Evolutionary conservation across 139 green algal species (phyloP).

Genomic region (Picochlorum sp.): DNA sequence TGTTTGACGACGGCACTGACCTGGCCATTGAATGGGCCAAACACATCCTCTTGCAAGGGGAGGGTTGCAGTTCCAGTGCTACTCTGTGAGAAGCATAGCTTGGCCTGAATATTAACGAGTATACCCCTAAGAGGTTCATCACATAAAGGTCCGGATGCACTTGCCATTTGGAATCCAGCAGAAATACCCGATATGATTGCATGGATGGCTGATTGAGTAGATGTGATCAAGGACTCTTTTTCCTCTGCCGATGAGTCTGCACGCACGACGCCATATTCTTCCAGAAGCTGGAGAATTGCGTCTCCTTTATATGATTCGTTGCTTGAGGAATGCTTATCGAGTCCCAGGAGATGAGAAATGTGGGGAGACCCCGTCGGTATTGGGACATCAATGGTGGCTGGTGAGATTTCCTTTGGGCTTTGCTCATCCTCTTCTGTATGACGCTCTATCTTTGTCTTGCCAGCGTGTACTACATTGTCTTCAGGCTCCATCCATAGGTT

Average conservation of each 20-base stretch:
- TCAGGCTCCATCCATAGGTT: too few species aligned
- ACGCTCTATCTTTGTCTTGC: background rate
- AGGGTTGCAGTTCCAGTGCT: background rate
- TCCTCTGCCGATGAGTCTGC: background rate
- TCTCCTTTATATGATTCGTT: background rate
- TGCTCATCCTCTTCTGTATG: background rate
- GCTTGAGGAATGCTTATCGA: background rate
- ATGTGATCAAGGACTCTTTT: background rate
- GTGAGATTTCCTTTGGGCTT: background rate
- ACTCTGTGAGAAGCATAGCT: conserved; percentile 20
- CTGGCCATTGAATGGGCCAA: conserved; percentile 75
- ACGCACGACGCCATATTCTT: background rate
- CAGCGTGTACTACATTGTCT: too few species aligned
- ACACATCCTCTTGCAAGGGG: conserved; percentile 67
- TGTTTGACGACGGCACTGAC: conserved; percentile 60
- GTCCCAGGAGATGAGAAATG: background rate
- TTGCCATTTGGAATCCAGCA: conserved; percentile 85
- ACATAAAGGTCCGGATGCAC: conserved; percentile 81
- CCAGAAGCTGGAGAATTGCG: background rate
- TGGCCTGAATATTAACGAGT: conserved; percentile 53
- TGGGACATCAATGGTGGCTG: background rate
- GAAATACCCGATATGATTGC: conserved; percentile 62
- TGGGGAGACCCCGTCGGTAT: background rate
- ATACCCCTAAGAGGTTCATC: conserved; percentile 94
- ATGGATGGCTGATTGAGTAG: conserved; percentile 5